Conservation (phyloP, 495 filamentous ascomycete genomes). For the Penicillium antarcticum region DNA sequence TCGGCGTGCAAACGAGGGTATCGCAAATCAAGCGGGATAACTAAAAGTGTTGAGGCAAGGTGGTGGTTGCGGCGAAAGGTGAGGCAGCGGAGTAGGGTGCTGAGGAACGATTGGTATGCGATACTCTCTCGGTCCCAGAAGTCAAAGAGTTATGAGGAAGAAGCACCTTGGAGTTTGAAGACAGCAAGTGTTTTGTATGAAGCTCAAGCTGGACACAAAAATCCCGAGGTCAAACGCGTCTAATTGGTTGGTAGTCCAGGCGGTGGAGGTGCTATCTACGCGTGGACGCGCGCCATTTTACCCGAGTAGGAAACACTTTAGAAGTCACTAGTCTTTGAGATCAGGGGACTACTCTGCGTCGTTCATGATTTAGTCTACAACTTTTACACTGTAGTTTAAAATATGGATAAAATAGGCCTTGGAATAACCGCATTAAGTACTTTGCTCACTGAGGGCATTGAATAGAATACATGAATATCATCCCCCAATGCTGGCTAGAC, state of each 20-base stretch:
- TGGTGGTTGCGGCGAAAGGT: too few species aligned
- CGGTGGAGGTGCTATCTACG: constrained; percentile 13
- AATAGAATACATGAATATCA: constrained; percentile 33
- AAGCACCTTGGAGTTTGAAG: background rate
- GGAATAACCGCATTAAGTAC: constrained; percentile 19
- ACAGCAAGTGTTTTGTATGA: background rate
- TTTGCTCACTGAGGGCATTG: constrained; percentile 23
- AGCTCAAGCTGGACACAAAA: constrained; percentile 8
- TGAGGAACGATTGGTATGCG: too few species aligned
- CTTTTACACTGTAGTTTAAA: background rate
- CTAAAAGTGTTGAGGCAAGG: too few species aligned
- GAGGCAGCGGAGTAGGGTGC: too few species aligned
- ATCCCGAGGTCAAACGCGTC: constrained; percentile 12
- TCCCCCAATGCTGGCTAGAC: constrained; percentile 15
- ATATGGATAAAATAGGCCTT: background rate
- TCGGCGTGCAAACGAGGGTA: too few species aligned
- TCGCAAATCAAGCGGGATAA: too few species aligned
- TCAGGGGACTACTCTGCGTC: too few species aligned
- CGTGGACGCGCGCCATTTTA: constrained; percentile 26
- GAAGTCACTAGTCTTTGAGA: background rate
- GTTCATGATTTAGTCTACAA: too few species aligned
- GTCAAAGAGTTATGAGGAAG: too few species aligned
- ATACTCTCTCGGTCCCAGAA: too few species aligned
- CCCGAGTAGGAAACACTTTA: constrained; percentile 7
- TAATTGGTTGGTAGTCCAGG: constrained; percentile 8